Evolutionary conservation across 352 stramenopile species (phyloP), one percentile per base, ranked within the genome.

Genomic region (Phytopythium boreale): DNA sequence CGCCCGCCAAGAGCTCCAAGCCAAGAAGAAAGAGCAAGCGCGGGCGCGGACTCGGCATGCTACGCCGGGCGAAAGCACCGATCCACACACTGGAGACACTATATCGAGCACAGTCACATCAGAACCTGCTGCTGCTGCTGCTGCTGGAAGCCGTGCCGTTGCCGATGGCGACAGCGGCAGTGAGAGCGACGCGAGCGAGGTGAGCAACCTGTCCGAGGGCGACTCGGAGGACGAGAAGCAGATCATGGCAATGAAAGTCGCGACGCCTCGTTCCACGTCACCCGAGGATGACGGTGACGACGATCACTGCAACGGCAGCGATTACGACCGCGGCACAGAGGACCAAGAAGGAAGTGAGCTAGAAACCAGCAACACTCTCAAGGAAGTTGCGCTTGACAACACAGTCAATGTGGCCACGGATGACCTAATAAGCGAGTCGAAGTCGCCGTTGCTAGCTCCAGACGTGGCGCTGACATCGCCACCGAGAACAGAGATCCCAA

Each of bases 201-300:
- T 90, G 37, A 89, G 80, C 50, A 89, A 91, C 53, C 87, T 79
- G 55, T 91, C 80, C 0, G 80, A 89, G 36, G 80, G 68, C 27
- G 80, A 91, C 41, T 79, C 81, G 9, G 76, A 67, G 0, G 74
- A 87, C 24, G 82, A 90, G 60, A 69, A 75, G 15, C 69, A 73
- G 20, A 90, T 88, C 47, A 69, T 86, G 56, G 74, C 72, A 17
- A 70, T 90, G 31, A 56, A 69, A 20, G 70, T 89, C 10, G 37
- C 68, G 31, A 62, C 56, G 37, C 39, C 39, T 24, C 15, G 44
- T 0, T 27, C 34, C 5, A 53, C 49, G 20, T 20, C 29, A 14
- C 26, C n/a, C 3, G 51, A 60, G 56, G 12, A 63, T 24, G 36
- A 44, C 34, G 43, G 22, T 39, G 61, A 67, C 14, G 68, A 62